These are phyloP conservation scores for Candida golubevii DNA, from an alignment of 805 yeast genomes.

Conservation along the genomic window DNA sequence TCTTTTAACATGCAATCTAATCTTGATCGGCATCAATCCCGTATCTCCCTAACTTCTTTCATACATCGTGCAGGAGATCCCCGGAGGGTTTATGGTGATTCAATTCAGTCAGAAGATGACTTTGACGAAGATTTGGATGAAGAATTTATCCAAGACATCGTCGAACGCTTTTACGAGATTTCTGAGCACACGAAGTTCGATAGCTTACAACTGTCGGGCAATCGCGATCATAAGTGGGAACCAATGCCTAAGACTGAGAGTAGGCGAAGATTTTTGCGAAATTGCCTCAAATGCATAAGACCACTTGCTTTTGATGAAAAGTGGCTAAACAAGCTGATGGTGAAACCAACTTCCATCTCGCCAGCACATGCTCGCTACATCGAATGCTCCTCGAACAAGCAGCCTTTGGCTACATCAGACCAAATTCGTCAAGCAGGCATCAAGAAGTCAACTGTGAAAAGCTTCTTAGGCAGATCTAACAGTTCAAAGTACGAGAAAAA, in stretches of 20 bases:
- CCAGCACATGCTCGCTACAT: slow-evolving; percentile 5
- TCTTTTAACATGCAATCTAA: too few relatives aligned
- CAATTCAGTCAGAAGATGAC: slow-evolving; percentile 3
- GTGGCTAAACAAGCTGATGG: slow-evolving; percentile 49
- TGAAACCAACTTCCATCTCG: slow-evolving; percentile 29
- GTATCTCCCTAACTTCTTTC: too few relatives aligned
- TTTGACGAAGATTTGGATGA: slow-evolving; percentile 1
- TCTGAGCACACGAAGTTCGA: too few relatives aligned
- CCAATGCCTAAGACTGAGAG: slow-evolving; percentile 38
- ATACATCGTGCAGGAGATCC: too few relatives aligned
- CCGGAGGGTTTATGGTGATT: slow-evolving; percentile 1
- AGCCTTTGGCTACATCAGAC: too few relatives aligned
- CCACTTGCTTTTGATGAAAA: slow-evolving; percentile 48
- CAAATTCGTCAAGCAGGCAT: too few relatives aligned
- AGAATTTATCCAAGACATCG: background rate
- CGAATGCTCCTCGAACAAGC: background rate
- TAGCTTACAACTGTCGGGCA: too few relatives aligned
- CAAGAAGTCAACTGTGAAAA: too few relatives aligned
- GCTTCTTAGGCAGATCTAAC: too few relatives aligned
- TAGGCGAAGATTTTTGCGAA: slow-evolving; percentile 42
- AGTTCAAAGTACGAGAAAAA: too few relatives aligned
- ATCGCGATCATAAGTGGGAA: slow-evolving; percentile 38
- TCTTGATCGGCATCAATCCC: too few relatives aligned
- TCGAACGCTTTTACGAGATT: too few relatives aligned
- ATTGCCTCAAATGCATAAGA: slow-evolving; percentile 54